A percentile compares a stretch with the other conserved stretches of the same genome.
Conservation (phyloP, 305 asterid genomes). For the Lippia alba region DNA sequence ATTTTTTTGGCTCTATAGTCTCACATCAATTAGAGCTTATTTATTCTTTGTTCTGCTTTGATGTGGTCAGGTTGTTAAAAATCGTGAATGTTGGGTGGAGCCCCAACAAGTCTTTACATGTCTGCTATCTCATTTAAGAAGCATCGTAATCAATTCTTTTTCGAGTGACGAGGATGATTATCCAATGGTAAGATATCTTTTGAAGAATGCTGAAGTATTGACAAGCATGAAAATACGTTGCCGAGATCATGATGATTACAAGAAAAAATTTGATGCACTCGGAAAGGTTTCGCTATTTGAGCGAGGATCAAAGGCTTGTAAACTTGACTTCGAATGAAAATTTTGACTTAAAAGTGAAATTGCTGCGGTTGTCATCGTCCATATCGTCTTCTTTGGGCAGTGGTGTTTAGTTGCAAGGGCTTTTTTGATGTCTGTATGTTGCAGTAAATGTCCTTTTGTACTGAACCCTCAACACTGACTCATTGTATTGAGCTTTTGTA, state of each 20-base stretch:
- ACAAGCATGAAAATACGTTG: neutral
- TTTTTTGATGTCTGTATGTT: no score
- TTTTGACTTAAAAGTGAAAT: no score
- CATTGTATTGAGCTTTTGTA: no score
- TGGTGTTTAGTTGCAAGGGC: no score
- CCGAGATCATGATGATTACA: neutral
- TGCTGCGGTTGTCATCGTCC: no score
- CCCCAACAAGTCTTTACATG: neutral
- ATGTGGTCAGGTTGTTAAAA: neutral
- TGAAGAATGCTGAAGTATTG: neutral
- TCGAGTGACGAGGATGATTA: neutral
- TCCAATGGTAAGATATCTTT: neutral
- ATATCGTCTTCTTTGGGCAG: no score
- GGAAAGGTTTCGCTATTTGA: neutral
- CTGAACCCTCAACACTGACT: no score
- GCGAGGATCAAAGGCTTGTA: neutral
- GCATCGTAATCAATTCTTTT: neutral
- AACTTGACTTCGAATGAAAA: neutral
- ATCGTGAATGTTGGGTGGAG: neutral
- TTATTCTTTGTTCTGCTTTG: neutral
- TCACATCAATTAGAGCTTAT: neutral
- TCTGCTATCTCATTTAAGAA: neutral
- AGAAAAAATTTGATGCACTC: neutral
- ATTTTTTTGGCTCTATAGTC: neutral
- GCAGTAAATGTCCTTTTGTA: no score